Evolutionary conservation across 108 stramenopile species (phyloP), one percentile per base, ranked within the genome.

Genomic region (Nitzschia inconspicua): DNA sequence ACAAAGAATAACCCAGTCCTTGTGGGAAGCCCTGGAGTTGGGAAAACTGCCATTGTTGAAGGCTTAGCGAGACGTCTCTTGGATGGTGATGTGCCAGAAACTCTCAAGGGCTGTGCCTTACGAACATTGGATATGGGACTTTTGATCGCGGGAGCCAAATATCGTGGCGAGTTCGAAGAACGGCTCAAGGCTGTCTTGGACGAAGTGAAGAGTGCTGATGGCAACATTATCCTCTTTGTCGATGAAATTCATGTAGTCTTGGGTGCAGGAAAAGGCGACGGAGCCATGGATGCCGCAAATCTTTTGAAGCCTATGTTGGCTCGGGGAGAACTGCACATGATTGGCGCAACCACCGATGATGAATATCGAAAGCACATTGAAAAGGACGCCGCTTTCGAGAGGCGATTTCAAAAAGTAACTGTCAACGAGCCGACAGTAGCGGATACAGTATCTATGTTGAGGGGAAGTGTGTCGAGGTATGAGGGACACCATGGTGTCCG

Each of bases 131-230:
- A 99, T 52, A 95, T 99, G 93, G 98, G 95, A 35, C 92, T 95
- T 9, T 65, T 99, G 1, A 85, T 99, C 3, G 98, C 98, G 0
- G 98, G 98, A 5, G 96, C 97, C 44, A 97, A 97, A 57, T 97
- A 97, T 66, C 79, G 97, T 34, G 98, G 98, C 46, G 98, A 99
- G 44, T 99, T 99, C 53, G 98, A 99, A 69, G 98, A 98, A 63
- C 82, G 98, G 16, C 71, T 99, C 10, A 79, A 88, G 44, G 95
- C 97, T 2, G 96, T 99, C 6, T 64, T 99, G 61, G 95, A 96
- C 48, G 98, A 99, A 77, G 90, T 95, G 26, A 68, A 68, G 50
- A 89, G 88, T 34, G 79, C 77, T 26, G 80, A 92, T 5, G 78
- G 93, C 14, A 95, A 95, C 28, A 68, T 80, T n/a, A 77, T 99